Evolutionary conservation across 2,329 filamentous ascomycete species (phyloP).

Genomic region (Scolecobasidium constrictum): DNA sequence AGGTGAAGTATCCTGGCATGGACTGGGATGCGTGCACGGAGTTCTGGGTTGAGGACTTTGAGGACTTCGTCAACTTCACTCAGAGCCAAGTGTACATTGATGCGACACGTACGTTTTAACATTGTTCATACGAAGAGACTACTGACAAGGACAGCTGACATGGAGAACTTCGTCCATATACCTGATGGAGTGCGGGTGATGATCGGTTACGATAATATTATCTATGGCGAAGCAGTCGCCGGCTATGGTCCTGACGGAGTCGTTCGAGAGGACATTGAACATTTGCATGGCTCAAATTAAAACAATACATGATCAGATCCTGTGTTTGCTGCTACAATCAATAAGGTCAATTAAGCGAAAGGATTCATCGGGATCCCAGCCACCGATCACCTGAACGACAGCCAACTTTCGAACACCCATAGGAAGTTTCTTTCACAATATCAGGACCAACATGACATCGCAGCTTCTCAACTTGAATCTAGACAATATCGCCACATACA

Average conservation of each 20-base stretch:
- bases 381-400: too few species aligned
- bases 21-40: not conserved
- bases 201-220: not conserved
- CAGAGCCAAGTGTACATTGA: not conserved
- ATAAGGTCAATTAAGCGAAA: too few species aligned
- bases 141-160: too few species aligned
- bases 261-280: not conserved
- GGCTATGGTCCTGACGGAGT: slow-evolving; percentile 1
- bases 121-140: too few species aligned
- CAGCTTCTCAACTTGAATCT: not conserved
- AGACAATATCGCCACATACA: not conserved
- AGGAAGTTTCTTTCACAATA: too few species aligned
- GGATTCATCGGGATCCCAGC: too few species aligned
- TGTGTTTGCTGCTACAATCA: too few species aligned
- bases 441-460: too few species aligned
- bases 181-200: not conserved
- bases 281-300: too few species aligned
- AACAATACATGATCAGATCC: too few species aligned
- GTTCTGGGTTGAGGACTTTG: not conserved
- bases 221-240: not conserved
- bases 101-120: not conserved
- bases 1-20: not conserved
- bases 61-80: not conserved
- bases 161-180: not conserved
- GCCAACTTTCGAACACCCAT: too few species aligned